phyloP scores from a whole-genome alignment of 495 filamentous ascomycete genomes.

The Pseudoneurospora amorphoporcata region DNA sequence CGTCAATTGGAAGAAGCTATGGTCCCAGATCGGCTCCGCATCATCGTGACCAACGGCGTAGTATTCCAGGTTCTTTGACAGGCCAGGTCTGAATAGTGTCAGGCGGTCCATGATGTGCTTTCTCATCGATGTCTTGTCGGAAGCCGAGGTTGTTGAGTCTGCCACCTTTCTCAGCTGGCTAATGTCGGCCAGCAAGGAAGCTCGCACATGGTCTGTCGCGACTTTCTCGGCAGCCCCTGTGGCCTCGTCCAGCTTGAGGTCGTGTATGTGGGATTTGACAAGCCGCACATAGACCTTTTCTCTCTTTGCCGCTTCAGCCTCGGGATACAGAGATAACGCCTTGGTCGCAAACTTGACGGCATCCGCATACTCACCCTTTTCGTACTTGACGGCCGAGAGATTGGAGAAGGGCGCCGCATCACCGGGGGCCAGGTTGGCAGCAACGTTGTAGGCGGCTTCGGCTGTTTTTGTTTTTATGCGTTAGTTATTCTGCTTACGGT shows the following conservation, averaged over 20 bases:
- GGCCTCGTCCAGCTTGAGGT: constrained; percentile 11
- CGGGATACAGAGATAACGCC: constrained; percentile 13
- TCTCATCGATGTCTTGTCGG: neutral
- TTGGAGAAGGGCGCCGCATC: constrained; percentile 23
- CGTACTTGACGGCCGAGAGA: constrained; percentile 24
- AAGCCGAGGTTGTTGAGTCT: neutral
- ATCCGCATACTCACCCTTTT: constrained; percentile 21
- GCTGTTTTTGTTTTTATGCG: constrained; percentile 3
- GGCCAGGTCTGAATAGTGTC: constrained; percentile 10
- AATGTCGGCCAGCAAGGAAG: neutral
- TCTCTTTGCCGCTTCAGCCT: neutral
- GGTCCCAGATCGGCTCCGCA: constrained; percentile 16
- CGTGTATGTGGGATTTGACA: constrained; percentile 21
- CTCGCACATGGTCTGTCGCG: neutral
- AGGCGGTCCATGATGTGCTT: constrained; percentile 14
- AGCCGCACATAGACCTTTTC: constrained; percentile 17
- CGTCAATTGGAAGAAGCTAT: neutral
- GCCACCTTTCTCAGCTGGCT: neutral
- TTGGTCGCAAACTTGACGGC: constrained; percentile 13
- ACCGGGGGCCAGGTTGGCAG: constrained; percentile 12
- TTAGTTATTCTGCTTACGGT: neutral
- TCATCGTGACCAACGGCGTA: constrained; percentile 20
- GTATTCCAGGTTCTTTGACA: constrained; percentile 6
- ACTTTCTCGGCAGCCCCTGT: constrained; percentile 9
- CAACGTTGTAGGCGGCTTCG: constrained; percentile 17